A percentile compares a stretch with the other conserved stretches of the same genome.
phyloP scores from a whole-genome alignment of 768 basidiomycete species.

The Lentinus brumalis region DNA sequence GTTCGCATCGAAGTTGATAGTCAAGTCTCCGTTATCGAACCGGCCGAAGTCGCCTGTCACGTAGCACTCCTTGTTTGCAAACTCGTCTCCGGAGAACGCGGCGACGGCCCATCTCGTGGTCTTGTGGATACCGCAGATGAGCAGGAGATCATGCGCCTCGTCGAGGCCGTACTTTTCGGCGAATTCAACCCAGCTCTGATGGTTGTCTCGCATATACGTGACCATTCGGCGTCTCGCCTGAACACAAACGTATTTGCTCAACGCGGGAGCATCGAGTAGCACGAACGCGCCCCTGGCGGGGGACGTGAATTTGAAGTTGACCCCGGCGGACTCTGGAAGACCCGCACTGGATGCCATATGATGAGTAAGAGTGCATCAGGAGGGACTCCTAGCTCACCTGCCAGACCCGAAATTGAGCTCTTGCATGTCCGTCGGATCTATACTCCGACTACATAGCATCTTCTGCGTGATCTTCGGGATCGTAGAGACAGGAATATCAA shows the following conservation, averaged over 20 bases:
- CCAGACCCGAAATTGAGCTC: not conserved
- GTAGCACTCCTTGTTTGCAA: not conserved
- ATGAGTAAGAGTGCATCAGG: not conserved
- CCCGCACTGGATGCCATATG: not conserved
- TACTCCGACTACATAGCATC: slow-evolving; percentile 4
- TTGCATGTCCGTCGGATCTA: slow-evolving; percentile 1
- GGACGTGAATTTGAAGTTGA: not conserved
- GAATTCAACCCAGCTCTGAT: slow-evolving; percentile 6
- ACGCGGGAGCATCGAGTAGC: not conserved
- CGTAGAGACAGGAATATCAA: not conserved
- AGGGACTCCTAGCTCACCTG: not conserved
- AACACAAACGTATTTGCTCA: not conserved
- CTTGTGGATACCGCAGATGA: slow-evolving; percentile 5
- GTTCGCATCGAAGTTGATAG: not conserved
- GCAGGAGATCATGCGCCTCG: not conserved
- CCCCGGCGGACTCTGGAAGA: not conserved
- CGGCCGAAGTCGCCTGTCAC: not conserved
- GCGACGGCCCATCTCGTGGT: slow-evolving; percentile 8
- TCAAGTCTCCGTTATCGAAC: not conserved
- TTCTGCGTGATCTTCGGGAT: not conserved
- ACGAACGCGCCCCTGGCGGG: not conserved
- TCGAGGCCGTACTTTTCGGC: not conserved
- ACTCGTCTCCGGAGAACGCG: not conserved
- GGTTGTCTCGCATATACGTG: slow-evolving; percentile 2
- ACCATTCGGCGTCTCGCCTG: not conserved